Percentiles rank a stretch among this genome's conserved stretches.
These are phyloP conservation scores for Megacollybia marginata DNA, from an alignment of 768 basidiomycete genomes.

Conservation along the genomic window DNA sequence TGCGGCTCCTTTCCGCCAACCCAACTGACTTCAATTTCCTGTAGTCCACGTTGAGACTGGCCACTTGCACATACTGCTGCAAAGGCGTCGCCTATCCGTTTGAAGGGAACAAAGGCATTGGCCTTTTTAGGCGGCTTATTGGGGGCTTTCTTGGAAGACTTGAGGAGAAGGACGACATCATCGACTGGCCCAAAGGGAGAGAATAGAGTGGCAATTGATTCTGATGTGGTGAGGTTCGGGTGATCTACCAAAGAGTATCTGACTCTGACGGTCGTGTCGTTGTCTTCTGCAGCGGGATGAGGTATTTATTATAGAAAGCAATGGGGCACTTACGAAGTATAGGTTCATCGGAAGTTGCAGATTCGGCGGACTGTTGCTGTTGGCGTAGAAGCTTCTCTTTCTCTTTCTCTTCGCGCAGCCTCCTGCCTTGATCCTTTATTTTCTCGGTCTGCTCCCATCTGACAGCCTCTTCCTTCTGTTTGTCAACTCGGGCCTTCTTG, in stretches of 20 bases:
- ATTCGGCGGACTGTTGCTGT: conserved; percentile 24
- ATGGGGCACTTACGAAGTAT: conserved; percentile 34
- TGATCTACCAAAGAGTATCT: conserved; percentile 57
- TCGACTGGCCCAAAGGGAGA: conserved; percentile 59
- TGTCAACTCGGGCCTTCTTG: conserved; percentile 64
- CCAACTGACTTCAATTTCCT: conserved; percentile 67
- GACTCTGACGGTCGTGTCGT: conserved; percentile 71
- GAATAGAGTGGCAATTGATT: conserved; percentile 44
- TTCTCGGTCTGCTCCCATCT: conserved; percentile 57
- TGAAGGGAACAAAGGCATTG: conserved; percentile 70
- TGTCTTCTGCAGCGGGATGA: conserved; percentile 31
- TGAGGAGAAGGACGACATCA: conserved; percentile 64
- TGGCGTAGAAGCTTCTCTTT: conserved; percentile 40
- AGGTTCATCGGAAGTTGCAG: conserved; percentile 42
- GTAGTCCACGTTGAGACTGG: conserved; percentile 41
- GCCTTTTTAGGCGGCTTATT: conserved; percentile 57
- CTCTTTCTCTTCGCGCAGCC: conserved; percentile 60
- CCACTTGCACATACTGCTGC: conserved; percentile 62
- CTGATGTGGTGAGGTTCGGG: conserved; percentile 46
- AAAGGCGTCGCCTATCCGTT: conserved; percentile 70
- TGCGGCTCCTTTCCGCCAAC: conserved; percentile 68
- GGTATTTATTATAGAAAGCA: not conserved
- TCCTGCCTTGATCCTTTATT: conserved; percentile 69
- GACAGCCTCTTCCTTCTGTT: conserved; percentile 47
- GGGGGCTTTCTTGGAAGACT: conserved; percentile 47